A percentile compares a stretch with the other conserved stretches of the same genome.
Evolutionary conservation across 2,329 filamentous ascomycete species (phyloP).

Genomic region (Penicillium sp.): DNA sequence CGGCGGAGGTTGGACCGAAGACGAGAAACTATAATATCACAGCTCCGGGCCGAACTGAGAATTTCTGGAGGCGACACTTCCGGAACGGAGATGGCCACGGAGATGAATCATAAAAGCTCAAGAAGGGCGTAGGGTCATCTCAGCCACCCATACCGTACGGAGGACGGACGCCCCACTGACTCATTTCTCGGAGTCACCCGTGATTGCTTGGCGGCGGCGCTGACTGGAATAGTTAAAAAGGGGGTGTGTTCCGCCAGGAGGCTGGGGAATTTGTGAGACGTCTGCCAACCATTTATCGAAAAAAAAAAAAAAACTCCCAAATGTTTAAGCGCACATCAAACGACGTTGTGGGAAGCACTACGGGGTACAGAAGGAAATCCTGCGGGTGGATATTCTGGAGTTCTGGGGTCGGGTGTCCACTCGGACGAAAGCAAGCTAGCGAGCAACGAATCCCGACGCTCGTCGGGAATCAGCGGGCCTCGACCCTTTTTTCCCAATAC

Average conservation of each 20-base stretch:
- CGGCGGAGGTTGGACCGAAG: slow-evolving; percentile 1
- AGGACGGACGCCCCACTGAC: not conserved
- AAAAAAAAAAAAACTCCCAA: not conserved
- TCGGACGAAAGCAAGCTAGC: not conserved
- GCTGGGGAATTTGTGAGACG: not conserved
- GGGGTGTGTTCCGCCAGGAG: not conserved
- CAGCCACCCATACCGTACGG: not conserved
- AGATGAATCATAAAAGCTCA: not conserved
- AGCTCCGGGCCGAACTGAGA: slow-evolving; percentile 4
- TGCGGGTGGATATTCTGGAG: not conserved
- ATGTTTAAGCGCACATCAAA: not conserved
- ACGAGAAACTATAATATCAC: not conserved
- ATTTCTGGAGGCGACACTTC: not conserved
- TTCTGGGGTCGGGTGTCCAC: not conserved
- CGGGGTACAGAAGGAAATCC: not conserved
- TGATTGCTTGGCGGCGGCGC: not conserved
- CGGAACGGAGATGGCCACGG: not conserved
- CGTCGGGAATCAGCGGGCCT: not conserved
- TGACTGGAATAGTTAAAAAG: not conserved
- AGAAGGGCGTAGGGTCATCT: not conserved
- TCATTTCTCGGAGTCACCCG: not conserved
- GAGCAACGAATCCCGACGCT: not conserved
- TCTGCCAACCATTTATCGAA: not conserved
- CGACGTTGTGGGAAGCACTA: not conserved
- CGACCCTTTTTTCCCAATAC: not conserved